Conservation (phyloP, 306 rosid genomes). For the Cajanus cajan region DNA sequence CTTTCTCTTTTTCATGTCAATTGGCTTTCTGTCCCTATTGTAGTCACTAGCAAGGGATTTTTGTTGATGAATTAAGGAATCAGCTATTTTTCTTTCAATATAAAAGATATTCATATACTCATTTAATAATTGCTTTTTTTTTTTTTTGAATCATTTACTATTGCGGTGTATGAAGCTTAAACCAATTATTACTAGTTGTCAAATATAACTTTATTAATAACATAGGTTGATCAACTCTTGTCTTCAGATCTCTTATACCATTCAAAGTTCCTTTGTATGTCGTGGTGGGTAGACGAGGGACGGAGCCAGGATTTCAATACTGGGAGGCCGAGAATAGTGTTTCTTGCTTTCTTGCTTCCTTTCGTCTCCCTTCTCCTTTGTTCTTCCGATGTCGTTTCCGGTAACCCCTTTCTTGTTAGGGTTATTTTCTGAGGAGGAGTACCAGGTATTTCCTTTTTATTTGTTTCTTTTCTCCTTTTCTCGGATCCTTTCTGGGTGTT, state of each 20-base stretch:
- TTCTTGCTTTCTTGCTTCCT: too few species aligned
- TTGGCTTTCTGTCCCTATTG: not conserved
- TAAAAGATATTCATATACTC: not conserved
- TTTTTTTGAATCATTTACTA: too few species aligned
- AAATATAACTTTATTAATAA: not conserved
- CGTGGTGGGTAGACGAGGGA: slow-evolving; percentile 81
- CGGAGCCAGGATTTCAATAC: too few species aligned
- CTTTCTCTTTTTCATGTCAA: not conserved
- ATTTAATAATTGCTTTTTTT: not conserved
- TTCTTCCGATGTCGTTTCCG: too few species aligned
- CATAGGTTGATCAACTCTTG: not conserved
- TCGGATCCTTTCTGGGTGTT: too few species aligned
- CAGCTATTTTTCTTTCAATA: not conserved
- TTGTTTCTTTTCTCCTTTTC: too few species aligned
- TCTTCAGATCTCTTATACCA: slow-evolving; percentile 74
- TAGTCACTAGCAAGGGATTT: not conserved
- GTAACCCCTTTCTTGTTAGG: too few species aligned
- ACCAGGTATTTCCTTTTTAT: too few species aligned
- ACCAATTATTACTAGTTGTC: not conserved
- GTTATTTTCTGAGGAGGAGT: too few species aligned
- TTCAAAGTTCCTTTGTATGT: slow-evolving; percentile 63
- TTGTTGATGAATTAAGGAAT: not conserved
- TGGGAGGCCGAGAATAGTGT: too few species aligned
- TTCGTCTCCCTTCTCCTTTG: too few species aligned
- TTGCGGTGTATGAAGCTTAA: not conserved